phyloP scores from a whole-genome alignment of 495 filamentous ascomycete genomes.

The Talaromyces liani region DNA sequence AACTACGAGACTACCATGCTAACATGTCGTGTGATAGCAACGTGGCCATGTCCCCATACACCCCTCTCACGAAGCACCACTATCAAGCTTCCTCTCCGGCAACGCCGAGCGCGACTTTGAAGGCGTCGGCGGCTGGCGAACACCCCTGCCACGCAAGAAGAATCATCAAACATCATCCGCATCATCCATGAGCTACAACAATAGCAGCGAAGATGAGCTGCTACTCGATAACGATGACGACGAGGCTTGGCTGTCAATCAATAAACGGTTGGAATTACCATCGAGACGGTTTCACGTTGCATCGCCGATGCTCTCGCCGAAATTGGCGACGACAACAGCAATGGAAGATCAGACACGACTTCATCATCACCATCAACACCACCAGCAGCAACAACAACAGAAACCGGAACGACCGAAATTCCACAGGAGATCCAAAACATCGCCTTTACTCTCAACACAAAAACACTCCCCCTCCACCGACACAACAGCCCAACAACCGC shows the following conservation, averaged over 20 bases:
- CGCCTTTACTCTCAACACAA: background rate
- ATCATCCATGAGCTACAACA: conserved; percentile 12
- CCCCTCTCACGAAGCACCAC: conserved; percentile 12
- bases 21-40: conserved; percentile 11
- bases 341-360: background rate
- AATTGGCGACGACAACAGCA: background rate
- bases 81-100: conserved; percentile 27
- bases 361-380: background rate
- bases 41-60: conserved; percentile 9
- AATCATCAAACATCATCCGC: conserved; percentile 36
- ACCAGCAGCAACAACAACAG: background rate
- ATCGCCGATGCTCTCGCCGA: conserved; percentile 3
- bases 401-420: conserved; percentile 3
- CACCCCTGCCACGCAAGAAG: conserved; percentile 17
- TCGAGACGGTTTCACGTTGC: conserved; percentile 25
- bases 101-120: conserved; percentile 65
- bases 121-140: conserved; percentile 76
- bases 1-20: background rate
- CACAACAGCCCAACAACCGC: background rate
- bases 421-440: conserved; percentile 9
- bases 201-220: conserved; percentile 13
- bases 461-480: background rate
- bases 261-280: conserved; percentile 64
- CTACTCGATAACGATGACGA: conserved; percentile 56
- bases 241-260: conserved; percentile 64